Base-by-base conservation (phyloP, 306 rosid genomes). In the Leucaena leucocephala region DNA sequence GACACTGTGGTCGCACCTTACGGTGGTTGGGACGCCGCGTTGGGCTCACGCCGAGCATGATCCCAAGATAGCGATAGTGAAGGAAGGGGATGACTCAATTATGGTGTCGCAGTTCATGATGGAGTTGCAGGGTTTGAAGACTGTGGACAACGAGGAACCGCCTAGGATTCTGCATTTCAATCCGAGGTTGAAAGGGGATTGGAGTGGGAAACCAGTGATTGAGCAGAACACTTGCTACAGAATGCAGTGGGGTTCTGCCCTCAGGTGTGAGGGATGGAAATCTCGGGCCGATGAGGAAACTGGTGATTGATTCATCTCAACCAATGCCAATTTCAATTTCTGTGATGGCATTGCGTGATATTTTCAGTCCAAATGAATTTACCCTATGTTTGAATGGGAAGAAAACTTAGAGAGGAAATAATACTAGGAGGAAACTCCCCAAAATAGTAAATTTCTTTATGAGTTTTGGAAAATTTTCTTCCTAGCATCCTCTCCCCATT, bases 101-200 rank as follows among this genome's bases (percentile, higher is more conserved):
- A 81, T 90, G 98, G 98, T 93, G 15, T 95, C 99, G 8, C 99
- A 95, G 89, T 95, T 95, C 54, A 91, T 90, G 94, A 80, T 93
- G 91, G 99, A 95, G 77, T 78, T 95, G 83, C 98, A 95, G 72
- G 99, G 98, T 3, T 71, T 95, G 92, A 93, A 93, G 86, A 89
- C 88, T 3, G 98, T 90, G 78, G 98, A 95, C 21, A 93, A 97
- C 0, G 99, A 95, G 82, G 99, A 93, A 35, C 99, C 98, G 0
- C 99, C 99, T 1, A 78, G 92, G 86, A 91, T 93, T 55, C 83
- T 91, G 85, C 99, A 95, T 88, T 93, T 95, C 76, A 95, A 95
- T 80, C 99, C 99, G 42, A 92, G 99, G 87, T 54, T 95, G 86
- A 91, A 86, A 74, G 99, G 98, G 80, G 98, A 95, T 82, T 93